Base-by-base conservation (phyloP, 1,139 yeast genomes). In the Arxiozyma slooffiae region DNA sequence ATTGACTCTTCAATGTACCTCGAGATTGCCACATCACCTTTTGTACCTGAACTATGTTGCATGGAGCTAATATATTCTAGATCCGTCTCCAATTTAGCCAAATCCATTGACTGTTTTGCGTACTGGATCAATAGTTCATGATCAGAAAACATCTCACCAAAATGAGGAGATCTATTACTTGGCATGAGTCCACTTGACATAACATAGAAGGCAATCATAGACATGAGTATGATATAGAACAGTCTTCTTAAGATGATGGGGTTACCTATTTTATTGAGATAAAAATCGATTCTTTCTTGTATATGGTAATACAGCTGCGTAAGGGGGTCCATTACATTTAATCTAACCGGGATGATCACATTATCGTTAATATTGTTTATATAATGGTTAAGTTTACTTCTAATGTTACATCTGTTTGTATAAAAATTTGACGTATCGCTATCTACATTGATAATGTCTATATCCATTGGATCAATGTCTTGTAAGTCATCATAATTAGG, bases 1-100 rank as follows among this genome's bases (percentile, higher is more conserved):
- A 86, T 79, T 51, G 79, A 78, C 18, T 76, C 74, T 54, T 79
- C 74, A 20, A 89, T 72, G 63, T 83, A 88, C 54, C 75, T 75
- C 0, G 88, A 82, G 40, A 88, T 69, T 0, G 90, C 77, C 54
- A 81, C 67, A 64, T 89, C 97, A 17, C 96, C 97, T 17, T 80
- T 78, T 1, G 97, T 82, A 1, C 97, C 97, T 0, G 96, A 81
- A 57, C 83, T 69, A 64, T 89, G 97, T 1, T 96, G 92, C 81
- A 90, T 80, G 2, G 89, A 80, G 30, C 94, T 80, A 38, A 92
- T 66, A 61, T 88, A 89, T 60, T 87, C 86, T 55, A 87, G 65
- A 53, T 83, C 81, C 53, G 81, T 83, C 61, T 81, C 81, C 70
- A 92, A 73, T 41, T 76, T 66, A 17, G 77, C 76, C 6, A 74